Conservation (phyloP, 1,284 basidiomycete genomes). For the Microbotryum saponariae region DNA sequence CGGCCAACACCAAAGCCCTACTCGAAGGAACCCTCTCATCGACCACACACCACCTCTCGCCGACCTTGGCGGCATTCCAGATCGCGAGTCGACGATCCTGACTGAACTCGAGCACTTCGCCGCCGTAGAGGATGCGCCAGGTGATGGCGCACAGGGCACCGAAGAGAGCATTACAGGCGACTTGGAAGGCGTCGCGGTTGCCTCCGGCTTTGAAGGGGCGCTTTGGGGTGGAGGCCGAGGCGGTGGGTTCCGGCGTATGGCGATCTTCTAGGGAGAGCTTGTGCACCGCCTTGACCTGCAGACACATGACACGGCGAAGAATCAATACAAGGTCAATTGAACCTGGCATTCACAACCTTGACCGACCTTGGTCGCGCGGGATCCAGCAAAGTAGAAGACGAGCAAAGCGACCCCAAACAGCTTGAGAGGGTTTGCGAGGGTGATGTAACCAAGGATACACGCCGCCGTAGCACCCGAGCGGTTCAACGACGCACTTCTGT, state of each 20-base stretch:
- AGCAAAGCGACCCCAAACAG: slow-evolving; percentile 67
- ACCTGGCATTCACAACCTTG: slow-evolving; percentile 39
- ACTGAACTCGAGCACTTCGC: slow-evolving; percentile 11
- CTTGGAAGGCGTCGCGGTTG: slow-evolving; percentile 68
- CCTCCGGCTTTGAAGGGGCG: slow-evolving; percentile 48
- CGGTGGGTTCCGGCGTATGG: background rate
- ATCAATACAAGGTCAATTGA: no score
- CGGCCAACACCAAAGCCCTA: slow-evolving; percentile 55
- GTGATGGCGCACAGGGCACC: slow-evolving; percentile 48
- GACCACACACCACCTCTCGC: slow-evolving; percentile 51
- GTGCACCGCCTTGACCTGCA: slow-evolving; percentile 44
- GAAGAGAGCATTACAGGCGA: slow-evolving; percentile 59
- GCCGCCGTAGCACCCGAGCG: slow-evolving; percentile 61
- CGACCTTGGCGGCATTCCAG: slow-evolving; percentile 32
- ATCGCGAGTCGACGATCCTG: no score
- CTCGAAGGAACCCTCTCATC: slow-evolving; percentile 49
- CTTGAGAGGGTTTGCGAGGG: slow-evolving; percentile 53
- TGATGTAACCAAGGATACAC: slow-evolving; percentile 60
- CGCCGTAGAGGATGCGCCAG: slow-evolving; percentile 29
- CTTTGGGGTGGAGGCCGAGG: slow-evolving; percentile 46
- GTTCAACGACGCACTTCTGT: slow-evolving; percentile 46
- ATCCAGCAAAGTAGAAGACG: slow-evolving; percentile 51
- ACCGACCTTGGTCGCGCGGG: slow-evolving; percentile 44
- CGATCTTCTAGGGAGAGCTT: slow-evolving; percentile 69
- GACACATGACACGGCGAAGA: background rate